phyloP scores from a whole-genome alignment of 2,329 filamentous ascomycete genomes.

The Ophiocordyceps robertsii region DNA sequence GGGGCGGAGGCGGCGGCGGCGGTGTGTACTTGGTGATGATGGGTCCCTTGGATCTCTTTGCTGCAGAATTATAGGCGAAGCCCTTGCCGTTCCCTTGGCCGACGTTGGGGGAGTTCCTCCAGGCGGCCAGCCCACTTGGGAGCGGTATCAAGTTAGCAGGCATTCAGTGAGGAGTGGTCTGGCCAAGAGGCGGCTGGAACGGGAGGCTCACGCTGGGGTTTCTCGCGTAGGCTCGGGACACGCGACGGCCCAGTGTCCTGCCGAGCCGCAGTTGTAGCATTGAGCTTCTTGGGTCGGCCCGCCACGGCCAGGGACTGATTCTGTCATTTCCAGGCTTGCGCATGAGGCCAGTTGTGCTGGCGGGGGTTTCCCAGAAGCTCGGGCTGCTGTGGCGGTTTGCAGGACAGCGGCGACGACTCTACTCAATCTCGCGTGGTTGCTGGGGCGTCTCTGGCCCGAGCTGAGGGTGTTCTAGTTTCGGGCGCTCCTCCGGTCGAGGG shows the following conservation, averaged over 20 bases:
- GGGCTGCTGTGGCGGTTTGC: too few species aligned
- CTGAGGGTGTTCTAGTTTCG: too few species aligned
- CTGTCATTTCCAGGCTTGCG: constrained; percentile 13
- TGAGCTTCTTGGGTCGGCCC: constrained; percentile 21
- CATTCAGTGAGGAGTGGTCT: not conserved
- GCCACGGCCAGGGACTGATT: constrained; percentile 13
- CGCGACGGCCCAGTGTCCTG: constrained; percentile 37
- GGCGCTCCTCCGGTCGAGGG: not conserved
- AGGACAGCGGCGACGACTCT: too few species aligned
- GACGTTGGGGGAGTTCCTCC: constrained; percentile 18
- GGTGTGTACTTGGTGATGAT: constrained; percentile 23
- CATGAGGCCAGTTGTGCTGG: too few species aligned
- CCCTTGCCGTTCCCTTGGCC: constrained; percentile 12
- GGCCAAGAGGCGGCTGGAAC: too few species aligned
- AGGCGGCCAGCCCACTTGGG: constrained; percentile 20
- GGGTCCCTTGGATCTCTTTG: constrained; percentile 19
- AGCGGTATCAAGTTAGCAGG: constrained; percentile 3
- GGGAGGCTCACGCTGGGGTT: constrained; percentile 31
- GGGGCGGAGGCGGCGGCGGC: constrained; percentile 11
- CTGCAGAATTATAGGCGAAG: constrained; percentile 14
- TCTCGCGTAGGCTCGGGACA: constrained; percentile 36
- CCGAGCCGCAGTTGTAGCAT: constrained; percentile 41
- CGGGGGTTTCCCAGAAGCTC: too few species aligned
- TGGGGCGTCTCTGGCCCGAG: too few species aligned
- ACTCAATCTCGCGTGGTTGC: too few species aligned